Percentiles rank a stretch among this genome's conserved stretches.
These are phyloP conservation scores for Metrosideros polymorpha DNA, from an alignment of 441 rosid genomes.

Conservation along the genomic window DNA sequence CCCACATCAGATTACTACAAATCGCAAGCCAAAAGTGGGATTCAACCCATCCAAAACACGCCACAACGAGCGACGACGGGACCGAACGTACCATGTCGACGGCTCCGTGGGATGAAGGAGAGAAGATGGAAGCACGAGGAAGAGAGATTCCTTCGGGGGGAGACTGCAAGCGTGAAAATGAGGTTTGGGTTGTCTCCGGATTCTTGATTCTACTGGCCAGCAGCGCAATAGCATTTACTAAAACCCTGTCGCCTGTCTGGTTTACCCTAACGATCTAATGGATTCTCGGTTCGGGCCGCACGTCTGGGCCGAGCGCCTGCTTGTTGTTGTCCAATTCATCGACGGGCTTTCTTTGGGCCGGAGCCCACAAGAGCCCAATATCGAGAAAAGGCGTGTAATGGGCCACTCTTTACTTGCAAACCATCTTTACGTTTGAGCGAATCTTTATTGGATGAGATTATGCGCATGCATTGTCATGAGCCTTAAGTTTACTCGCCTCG, in stretches of 20 bases:
- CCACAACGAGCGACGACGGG: not conserved
- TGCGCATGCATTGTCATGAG: not conserved
- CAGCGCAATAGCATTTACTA: not conserved
- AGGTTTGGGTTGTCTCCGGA: not conserved
- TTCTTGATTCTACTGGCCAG: not conserved
- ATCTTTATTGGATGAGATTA: not conserved
- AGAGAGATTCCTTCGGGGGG: not conserved
- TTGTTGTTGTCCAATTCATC: not conserved
- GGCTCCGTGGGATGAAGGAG: not conserved
- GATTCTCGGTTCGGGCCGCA: not conserved
- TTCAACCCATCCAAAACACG: not conserved
- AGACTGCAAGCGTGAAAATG: not conserved
- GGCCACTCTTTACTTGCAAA: not conserved
- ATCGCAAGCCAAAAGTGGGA: not conserved
- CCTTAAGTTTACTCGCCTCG: not conserved
- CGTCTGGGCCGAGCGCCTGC: not conserved
- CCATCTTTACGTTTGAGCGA: too few relatives aligned
- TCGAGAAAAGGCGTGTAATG: not conserved
- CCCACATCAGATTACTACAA: not conserved
- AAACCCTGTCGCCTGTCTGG: not conserved
- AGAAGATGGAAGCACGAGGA: not conserved
- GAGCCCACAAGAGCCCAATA: not conserved
- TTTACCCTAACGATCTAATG: not conserved
- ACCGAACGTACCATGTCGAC: not conserved
- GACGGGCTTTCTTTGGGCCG: not conserved